phyloP scores from a whole-genome alignment of 495 filamentous ascomycete species.

The Clohesyomyces aquaticus region DNA sequence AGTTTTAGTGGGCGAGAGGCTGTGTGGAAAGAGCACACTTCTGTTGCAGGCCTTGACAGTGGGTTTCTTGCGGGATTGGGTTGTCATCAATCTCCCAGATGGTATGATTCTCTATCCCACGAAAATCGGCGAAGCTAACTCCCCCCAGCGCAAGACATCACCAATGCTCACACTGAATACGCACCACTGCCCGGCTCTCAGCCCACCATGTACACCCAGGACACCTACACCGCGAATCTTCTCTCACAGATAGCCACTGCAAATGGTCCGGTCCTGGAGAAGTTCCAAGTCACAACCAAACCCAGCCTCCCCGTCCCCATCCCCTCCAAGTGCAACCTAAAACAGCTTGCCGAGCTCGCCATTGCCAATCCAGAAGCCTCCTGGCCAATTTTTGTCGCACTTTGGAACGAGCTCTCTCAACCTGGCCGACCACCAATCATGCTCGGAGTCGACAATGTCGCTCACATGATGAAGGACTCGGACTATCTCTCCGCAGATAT shows the following conservation, averaged over 20 bases:
- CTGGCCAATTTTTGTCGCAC: conserved; percentile 78
- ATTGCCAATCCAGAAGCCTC: conserved; percentile 73
- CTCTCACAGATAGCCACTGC: conserved; percentile 70
- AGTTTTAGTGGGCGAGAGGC: conserved; percentile 73
- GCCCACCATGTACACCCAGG: conserved; percentile 74
- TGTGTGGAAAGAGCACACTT: conserved; percentile 82
- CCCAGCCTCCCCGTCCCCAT: conserved; percentile 64
- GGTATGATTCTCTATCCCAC: conserved; percentile 58
- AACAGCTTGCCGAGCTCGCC: conserved; percentile 69
- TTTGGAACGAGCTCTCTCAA: conserved; percentile 76
- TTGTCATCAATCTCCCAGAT: conserved; percentile 90
- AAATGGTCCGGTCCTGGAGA: conserved; percentile 67
- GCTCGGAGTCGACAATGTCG: conserved; percentile 75
- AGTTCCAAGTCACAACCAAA: conserved; percentile 59
- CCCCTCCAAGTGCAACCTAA: conserved; percentile 64
- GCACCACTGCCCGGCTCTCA: conserved; percentile 62
- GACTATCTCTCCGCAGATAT: conserved; percentile 70
- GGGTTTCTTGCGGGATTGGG: conserved; percentile 81
- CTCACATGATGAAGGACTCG: conserved; percentile 74
- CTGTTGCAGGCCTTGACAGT: conserved; percentile 83
- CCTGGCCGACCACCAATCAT: conserved; percentile 77
- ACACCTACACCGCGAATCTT: conserved; percentile 70
- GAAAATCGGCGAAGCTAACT: no score
- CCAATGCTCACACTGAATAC: conserved; percentile 78
- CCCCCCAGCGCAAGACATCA: conserved; percentile 73